A percentile compares a stretch with the other conserved stretches of the same genome.
These are phyloP conservation scores for Verbena officinalis DNA, from an alignment of 257 asterid species.

Conservation along the genomic window DNA sequence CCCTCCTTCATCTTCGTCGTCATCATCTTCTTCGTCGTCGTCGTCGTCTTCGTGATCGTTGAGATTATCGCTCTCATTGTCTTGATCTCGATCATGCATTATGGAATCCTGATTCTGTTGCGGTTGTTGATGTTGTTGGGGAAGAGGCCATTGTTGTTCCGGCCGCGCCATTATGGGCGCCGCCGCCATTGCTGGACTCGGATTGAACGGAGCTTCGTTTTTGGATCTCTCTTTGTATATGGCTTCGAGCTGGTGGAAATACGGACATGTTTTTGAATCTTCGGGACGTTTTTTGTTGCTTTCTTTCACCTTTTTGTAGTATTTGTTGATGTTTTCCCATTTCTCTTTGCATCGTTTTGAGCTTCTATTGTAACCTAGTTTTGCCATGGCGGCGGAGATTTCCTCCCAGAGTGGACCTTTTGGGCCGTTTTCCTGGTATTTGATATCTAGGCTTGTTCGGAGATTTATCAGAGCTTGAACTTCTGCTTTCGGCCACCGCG, in stretches of 20 bases:
- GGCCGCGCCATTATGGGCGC: slow-evolving; percentile 88
- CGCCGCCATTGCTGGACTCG: slow-evolving; percentile 45
- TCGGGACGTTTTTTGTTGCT: slow-evolving; percentile 79
- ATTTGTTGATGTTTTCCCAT: slow-evolving; percentile 97
- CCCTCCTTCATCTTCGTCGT: slow-evolving; percentile 48
- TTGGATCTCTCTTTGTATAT: slow-evolving; percentile 67
- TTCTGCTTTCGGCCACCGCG: slow-evolving; percentile 95
- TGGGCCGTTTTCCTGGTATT: slow-evolving; percentile 88
- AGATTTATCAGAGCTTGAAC: slow-evolving; percentile 74
- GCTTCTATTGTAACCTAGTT: slow-evolving; percentile 71
- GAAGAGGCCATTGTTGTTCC: slow-evolving; percentile 92
- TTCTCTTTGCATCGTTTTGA: slow-evolving; percentile 95
- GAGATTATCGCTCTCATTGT: slow-evolving; percentile 30
- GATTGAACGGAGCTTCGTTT: slow-evolving; percentile 24
- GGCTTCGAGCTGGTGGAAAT: slow-evolving; percentile 82
- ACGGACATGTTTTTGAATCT: slow-evolving; percentile 92
- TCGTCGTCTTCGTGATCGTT: slow-evolving; percentile 44
- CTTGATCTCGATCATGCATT: slow-evolving; percentile 41
- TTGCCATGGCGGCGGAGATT: slow-evolving; percentile 69
- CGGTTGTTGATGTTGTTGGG: slow-evolving; percentile 29
- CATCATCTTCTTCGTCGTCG: slow-evolving; percentile 38
- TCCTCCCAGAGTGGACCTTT: slow-evolving; percentile 98
- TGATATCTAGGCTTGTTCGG: slow-evolving; percentile 63
- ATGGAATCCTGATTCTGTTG: slow-evolving; percentile 27
- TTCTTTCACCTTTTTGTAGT: slow-evolving; percentile 93